Conservation (phyloP, 23 red algal genomes). For the Chondrus crispus region DNA sequence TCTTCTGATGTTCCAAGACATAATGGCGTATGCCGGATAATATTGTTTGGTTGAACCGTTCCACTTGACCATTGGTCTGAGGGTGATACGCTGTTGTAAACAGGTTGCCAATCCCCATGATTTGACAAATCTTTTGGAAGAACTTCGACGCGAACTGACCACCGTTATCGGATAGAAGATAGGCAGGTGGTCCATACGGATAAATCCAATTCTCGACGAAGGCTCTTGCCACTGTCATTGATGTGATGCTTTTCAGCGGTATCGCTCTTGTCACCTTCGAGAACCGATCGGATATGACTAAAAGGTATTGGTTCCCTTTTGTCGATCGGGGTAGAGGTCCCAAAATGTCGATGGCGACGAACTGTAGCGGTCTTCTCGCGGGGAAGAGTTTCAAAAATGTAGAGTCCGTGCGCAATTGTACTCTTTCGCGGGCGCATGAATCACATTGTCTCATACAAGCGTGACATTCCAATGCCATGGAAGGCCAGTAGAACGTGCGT, state of each 20-base stretch:
- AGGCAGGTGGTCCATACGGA: neutral
- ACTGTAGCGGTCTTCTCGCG: slow-evolving; percentile 4
- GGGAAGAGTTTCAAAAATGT: neutral
- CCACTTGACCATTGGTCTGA: slow-evolving; percentile 36
- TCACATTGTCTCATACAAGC: neutral
- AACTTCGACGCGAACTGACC: slow-evolving; percentile 18
- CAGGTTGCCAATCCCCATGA: neutral
- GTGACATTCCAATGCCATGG: neutral
- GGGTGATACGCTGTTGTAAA: slow-evolving; percentile 23
- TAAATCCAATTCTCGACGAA: neutral
- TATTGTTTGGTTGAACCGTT: slow-evolving; percentile 1
- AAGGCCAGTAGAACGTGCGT: neutral
- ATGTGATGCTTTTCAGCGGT: neutral
- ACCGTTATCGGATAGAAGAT: neutral
- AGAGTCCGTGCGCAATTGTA: neutral
- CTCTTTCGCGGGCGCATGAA: neutral
- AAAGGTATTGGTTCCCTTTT: neutral
- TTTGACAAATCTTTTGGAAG: neutral
- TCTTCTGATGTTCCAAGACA: neutral
- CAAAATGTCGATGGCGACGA: neutral
- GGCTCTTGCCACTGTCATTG: neutral
- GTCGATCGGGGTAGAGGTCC: neutral
- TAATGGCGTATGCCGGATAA: neutral
- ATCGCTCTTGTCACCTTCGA: neutral
- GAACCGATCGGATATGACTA: neutral